Conservation (phyloP, 208 protist species). For the Trypanosoma vivax region DNA sequence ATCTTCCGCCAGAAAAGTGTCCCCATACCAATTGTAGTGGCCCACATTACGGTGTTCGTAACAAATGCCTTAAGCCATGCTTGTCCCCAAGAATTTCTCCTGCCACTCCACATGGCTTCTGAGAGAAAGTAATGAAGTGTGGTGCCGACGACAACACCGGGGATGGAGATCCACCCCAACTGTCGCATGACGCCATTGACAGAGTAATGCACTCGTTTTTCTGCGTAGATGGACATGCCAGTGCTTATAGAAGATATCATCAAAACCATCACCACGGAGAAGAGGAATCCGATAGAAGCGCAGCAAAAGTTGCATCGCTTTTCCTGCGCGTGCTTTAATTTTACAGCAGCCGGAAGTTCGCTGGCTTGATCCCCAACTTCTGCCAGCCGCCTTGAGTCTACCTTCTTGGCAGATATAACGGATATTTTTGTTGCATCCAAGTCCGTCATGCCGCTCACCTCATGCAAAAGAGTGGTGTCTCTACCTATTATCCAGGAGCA, state of each 20-base stretch:
- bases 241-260: constrained; percentile 41
- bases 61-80: constrained; percentile 79
- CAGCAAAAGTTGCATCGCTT: constrained; percentile 70
- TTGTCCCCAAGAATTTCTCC: constrained; percentile 76
- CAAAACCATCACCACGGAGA: constrained; percentile 41
- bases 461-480: too few relatives aligned
- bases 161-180: constrained; percentile 56
- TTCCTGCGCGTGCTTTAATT: constrained; percentile 21
- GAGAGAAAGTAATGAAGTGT: constrained; percentile 80
- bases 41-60: constrained; percentile 62
- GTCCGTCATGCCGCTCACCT: constrained; percentile 10
- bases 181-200: constrained; percentile 74
- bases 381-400: constrained; percentile 42
- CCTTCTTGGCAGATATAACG: constrained; percentile 72
- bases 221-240: constrained; percentile 40
- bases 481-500: constrained; percentile 5
- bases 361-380: constrained; percentile 35
- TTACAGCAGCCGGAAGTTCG: constrained; percentile 22
- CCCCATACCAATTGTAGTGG: constrained; percentile 30
- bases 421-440: constrained; percentile 72
- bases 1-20: constrained; percentile 66
- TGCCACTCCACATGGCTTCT: constrained; percentile 81
- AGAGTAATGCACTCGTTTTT: constrained; percentile 73
- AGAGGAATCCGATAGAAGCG: constrained; percentile 55
- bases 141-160: constrained; percentile 53